Evolutionary conservation across 192 early-diverging fungal species (phyloP), one percentile per base, ranked within the genome.

Genomic region (Umbelopsis vinacea): DNA sequence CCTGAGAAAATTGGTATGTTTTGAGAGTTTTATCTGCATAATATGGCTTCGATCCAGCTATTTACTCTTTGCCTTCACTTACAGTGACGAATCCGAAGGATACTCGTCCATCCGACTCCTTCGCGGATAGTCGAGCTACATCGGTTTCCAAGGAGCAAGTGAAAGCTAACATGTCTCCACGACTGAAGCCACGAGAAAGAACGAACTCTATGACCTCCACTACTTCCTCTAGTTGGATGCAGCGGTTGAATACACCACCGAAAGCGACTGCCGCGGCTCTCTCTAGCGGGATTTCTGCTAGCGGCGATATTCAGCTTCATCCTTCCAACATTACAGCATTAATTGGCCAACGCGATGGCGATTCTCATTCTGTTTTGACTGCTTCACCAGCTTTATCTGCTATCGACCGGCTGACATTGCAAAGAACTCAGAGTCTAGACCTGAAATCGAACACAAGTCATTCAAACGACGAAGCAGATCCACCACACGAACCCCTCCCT

Each of bases 381-480:
- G 57, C 57, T 5, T 63, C 57, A 35, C 57, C 57, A 2, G 57
- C 57, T 37, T 35, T 63, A 3, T 63, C 57, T 19, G 57, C 57
- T 5, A 17, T 63, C 12, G 57, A 63, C 57, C 26, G 33, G 7
- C 33, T 63, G 57, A 63, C 57, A 15, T 17, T 63, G 33, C 57
- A 63, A 19, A 29, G 57, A 29, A 63, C 29, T 63, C 57, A 26
- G 6, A 63, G 57, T 17, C 26, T 63, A 33, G 57, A 63, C 33
- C 35, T 63, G 33, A 63, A 37, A 37, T 37, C 33, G 57, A 29
- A 63, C 15, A 63, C 14, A 11, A 63, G 24, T 37, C 57, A 35
- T 63, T 63, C 57, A 4, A 63, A 35, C 35, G 57, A 63, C 3
- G 57, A n/a, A 17, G 33, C n/a, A 14, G 33, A 37, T 17, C 57